Conservation (phyloP, 2,329 filamentous ascomycete species). For the Fusarium begoniae region DNA sequence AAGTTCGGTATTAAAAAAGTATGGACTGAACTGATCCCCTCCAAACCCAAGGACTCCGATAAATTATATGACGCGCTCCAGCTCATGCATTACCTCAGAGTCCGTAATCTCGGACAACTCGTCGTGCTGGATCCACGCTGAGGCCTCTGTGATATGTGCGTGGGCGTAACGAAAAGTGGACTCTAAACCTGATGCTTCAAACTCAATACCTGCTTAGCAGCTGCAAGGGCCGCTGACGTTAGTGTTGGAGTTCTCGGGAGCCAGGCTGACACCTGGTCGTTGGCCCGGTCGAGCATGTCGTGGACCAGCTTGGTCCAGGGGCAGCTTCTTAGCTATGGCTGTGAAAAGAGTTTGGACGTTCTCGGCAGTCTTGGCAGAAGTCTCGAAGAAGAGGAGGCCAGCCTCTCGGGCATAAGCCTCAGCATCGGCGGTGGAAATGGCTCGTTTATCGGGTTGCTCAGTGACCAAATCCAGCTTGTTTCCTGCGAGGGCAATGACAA, state of each 20-base stretch:
- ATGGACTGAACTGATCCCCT: conserved; percentile 49
- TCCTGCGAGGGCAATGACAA: conserved; percentile 96
- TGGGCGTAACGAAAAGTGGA: conserved; percentile 32
- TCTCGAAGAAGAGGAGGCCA: conserved; percentile 96
- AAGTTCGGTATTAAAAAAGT: conserved; percentile 50
- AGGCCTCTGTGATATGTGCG: conserved; percentile 36
- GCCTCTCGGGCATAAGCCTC: conserved; percentile 96
- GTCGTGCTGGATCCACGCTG: conserved; percentile 40
- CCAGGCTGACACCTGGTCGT: conserved; percentile 66
- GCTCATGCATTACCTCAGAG: conserved; percentile 43
- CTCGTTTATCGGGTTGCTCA: conserved; percentile 94
- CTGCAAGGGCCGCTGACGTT: conserved; percentile 65
- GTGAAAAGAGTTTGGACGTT: conserved; percentile 97
- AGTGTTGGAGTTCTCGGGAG: conserved; percentile 66
- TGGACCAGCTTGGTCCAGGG: conserved; percentile 94
- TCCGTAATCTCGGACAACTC: conserved; percentile 37
- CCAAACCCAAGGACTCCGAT: conserved; percentile 54
- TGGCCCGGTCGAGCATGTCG: conserved; percentile 78
- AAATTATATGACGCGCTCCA: conserved; percentile 48
- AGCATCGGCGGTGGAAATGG: conserved; percentile 86
- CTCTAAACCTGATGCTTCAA: conserved; percentile 32
- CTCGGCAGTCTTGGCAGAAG: conserved; percentile 95
- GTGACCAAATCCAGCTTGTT: conserved; percentile 98
- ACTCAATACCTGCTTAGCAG: conserved; percentile 54
- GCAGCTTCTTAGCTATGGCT: conserved; percentile 96